phyloP scores from a whole-genome alignment of 768 basidiomycete species.

The Tricholoma sp. region DNA sequence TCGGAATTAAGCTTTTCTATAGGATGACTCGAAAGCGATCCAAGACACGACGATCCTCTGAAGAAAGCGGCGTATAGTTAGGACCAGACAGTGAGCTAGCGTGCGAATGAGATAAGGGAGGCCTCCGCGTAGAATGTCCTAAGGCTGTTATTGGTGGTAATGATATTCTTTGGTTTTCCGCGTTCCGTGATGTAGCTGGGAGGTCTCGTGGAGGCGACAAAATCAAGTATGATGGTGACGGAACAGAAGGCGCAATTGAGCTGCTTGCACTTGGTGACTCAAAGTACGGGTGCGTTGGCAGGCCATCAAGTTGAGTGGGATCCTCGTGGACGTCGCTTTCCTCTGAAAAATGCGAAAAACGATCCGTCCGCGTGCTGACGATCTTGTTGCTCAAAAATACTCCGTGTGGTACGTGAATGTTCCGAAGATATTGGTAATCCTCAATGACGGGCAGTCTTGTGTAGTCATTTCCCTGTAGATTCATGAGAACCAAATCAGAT shows the following conservation, averaged over 20 bases:
- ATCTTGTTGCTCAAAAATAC: conserved; percentile 71
- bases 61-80: conserved; percentile 38
- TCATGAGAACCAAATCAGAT: conserved; percentile 5
- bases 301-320: conserved; percentile 13
- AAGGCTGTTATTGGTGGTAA: conserved; percentile 15
- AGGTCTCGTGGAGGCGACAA: conserved; percentile 11
- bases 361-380: conserved; percentile 34
- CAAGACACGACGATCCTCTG: conserved; percentile 56
- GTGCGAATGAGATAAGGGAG: conserved; percentile 11
- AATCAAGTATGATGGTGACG: conserved; percentile 12
- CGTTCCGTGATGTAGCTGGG: conserved; percentile 5
- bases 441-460: conserved; percentile 66
- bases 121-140: conserved; percentile 2
- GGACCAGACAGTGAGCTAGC: background rate
- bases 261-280: conserved; percentile 4
- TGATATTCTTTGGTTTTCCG: conserved; percentile 9
- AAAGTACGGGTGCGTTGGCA: conserved; percentile 17
- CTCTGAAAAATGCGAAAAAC: conserved; percentile 41
- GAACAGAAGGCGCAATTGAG: conserved; percentile 10
- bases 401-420: conserved; percentile 60
- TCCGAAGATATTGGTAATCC: conserved; percentile 67
- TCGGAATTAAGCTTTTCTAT: conserved; percentile 15
- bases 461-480: conserved; percentile 59
- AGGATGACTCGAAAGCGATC: conserved; percentile 51
- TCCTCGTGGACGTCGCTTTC: conserved; percentile 39